Evolutionary conservation across 116 monocot genomes (phyloP), one percentile per base, ranked within the genome.

Genomic region (Dioscorea cayenensis): DNA sequence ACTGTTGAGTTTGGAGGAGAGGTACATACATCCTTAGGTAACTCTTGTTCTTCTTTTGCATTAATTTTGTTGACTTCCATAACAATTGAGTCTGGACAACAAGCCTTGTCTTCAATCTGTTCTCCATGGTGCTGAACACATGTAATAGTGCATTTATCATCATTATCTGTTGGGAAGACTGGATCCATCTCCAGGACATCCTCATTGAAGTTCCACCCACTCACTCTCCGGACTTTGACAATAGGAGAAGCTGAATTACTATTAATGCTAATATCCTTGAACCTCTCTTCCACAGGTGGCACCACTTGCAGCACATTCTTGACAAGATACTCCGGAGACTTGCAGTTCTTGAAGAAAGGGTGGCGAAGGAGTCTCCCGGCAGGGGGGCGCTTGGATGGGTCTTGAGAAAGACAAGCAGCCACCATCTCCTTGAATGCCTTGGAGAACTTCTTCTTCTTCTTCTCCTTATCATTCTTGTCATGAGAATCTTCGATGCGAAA

Each of bases 181-280:
- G 89, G 89, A 27, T 79, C 78, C 14, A 87, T 63, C 63, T 90
- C 69, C 6, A 87, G 58, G 12, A 61, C 77, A 4, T 90, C 90
- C 61, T 82, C 84, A 28, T 84, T 78, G 61, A 91, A 87, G 50
- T 87, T 91, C 84, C 90, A 91, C 28, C 90, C 87, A 60, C 87
- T 87, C 1, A 84, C 64, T 66, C 90, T 66, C 29, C 84, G 70
- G 25, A 11, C 73, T 76, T 81, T 91, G 38, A 37, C 66, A 4
- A 51, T 36, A 6, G 58, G 74, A 38, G 59, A 65, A 10, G 8
- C 9, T 7, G 51, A 61, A 17, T 70, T 32, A 29, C 17, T n/a
- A 6, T 35, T 43, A 35, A 36, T 5, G n/a, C 58, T 21, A 49
- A 21, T 68, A 9, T 61, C 60, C 50, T 64, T 75, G 68, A 72